Percentiles rank a stretch among this genome's conserved stretches.
These are phyloP conservation scores for Diaporthe velutina DNA, from an alignment of 2,329 filamentous ascomycete genomes.

Conservation along the genomic window DNA sequence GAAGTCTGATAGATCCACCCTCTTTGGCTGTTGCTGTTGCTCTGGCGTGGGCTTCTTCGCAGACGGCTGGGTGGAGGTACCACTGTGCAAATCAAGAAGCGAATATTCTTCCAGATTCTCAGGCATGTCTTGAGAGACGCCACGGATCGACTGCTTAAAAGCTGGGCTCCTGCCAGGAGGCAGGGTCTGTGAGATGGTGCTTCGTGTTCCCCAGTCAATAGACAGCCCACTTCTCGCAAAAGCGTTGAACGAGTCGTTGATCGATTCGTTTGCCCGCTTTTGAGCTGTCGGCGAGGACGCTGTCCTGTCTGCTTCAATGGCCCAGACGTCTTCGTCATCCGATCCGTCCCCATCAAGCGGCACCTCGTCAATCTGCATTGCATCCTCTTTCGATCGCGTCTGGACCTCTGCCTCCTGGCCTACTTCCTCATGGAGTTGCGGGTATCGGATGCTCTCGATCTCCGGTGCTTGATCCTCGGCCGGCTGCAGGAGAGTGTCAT, in stretches of 20 bases:
- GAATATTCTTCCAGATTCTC: slow-evolving; percentile 39
- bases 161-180: slow-evolving; percentile 24
- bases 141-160: slow-evolving; percentile 23
- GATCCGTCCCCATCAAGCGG: slow-evolving; percentile 40
- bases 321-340: slow-evolving; percentile 68
- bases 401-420: neutral
- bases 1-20: slow-evolving; percentile 65
- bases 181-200: slow-evolving; percentile 30
- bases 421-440: neutral
- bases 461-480: slow-evolving; percentile 25
- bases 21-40: slow-evolving; percentile 48
- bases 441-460: neutral
- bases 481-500: slow-evolving; percentile 41
- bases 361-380: slow-evolving; percentile 30
- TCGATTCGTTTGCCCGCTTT: slow-evolving; percentile 41
- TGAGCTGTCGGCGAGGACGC: slow-evolving; percentile 48
- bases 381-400: neutral
- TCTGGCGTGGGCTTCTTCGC: slow-evolving; percentile 44
- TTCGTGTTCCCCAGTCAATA: slow-evolving; percentile 41
- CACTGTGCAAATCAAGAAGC: slow-evolving; percentile 36
- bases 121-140: neutral
- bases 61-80: slow-evolving; percentile 47
- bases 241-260: slow-evolving; percentile 41
- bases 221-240: slow-evolving; percentile 48
- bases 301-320: slow-evolving; percentile 66